Evolutionary conservation across 2,329 filamentous ascomycete genomes (phyloP).

Genomic region (Pestalotiopsis sp.): DNA sequence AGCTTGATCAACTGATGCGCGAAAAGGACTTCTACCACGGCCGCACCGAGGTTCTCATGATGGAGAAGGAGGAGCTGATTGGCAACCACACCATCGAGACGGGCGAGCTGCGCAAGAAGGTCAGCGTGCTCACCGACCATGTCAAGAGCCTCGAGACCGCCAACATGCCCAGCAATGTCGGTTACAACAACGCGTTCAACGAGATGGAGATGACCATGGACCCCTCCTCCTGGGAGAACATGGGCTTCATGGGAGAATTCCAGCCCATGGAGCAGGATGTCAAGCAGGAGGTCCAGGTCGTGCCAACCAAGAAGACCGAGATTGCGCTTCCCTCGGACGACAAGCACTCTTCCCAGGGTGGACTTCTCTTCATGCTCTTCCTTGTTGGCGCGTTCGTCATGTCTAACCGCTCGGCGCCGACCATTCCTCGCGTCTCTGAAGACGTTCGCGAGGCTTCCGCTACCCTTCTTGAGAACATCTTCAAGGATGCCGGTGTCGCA

Average conservation of each 20-base stretch:
- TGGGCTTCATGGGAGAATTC: slow-evolving; percentile 77
- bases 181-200: slow-evolving; percentile 72
- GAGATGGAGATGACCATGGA: slow-evolving; percentile 88
- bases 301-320: slow-evolving; percentile 58
- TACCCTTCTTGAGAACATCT: slow-evolving; percentile 76
- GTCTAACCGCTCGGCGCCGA: slow-evolving; percentile 75
- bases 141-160: slow-evolving; percentile 71
- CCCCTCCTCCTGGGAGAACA: slow-evolving; percentile 74
- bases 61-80: slow-evolving; percentile 92
- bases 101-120: slow-evolving; percentile 89
- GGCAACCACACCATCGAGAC: slow-evolving; percentile 87
- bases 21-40: slow-evolving; percentile 77
- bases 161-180: slow-evolving; percentile 60
- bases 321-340: slow-evolving; percentile 53
- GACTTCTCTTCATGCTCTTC: slow-evolving; percentile 91
- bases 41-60: slow-evolving; percentile 74
- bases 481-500: slow-evolving; percentile 76
- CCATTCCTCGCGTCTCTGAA: slow-evolving; percentile 78
- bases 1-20: slow-evolving; percentile 71
- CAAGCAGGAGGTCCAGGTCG: slow-evolving; percentile 61
- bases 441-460: slow-evolving; percentile 80
- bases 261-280: slow-evolving; percentile 59
- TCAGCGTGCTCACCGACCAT: slow-evolving; percentile 77
- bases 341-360: slow-evolving; percentile 74
- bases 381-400: slow-evolving; percentile 95